Evolutionary conservation across 1,139 yeast species (phyloP).

Genomic region (Geotrichum fermentans): DNA sequence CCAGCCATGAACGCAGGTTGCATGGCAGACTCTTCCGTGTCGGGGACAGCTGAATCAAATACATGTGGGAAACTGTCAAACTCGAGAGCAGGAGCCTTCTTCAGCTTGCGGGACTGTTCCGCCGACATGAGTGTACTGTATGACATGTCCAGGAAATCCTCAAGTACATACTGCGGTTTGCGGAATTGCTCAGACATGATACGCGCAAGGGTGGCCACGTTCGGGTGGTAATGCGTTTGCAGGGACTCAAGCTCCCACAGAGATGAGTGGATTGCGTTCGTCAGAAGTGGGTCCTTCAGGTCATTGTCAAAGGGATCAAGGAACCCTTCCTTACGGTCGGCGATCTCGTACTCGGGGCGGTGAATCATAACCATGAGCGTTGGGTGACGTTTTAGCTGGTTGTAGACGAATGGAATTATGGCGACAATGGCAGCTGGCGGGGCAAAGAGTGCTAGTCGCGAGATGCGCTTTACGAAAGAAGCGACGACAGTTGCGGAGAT

Average conservation of each 20-base stretch:
- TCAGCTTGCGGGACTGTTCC: constrained; percentile 66
- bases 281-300: constrained; percentile 69
- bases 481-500: constrained; percentile 79
- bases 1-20: constrained; percentile 17
- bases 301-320: constrained; percentile 62
- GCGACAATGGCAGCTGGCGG: constrained; percentile 89
- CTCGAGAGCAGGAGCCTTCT: constrained; percentile 72
- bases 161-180: constrained; percentile 81
- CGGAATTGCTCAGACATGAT: constrained; percentile 86
- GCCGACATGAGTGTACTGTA: constrained; percentile 69
- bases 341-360: constrained; percentile 38
- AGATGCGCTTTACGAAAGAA: constrained; percentile 77
- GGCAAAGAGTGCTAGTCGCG: constrained; percentile 69
- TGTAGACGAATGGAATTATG: constrained; percentile 85
- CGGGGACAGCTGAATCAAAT: constrained; percentile 28
- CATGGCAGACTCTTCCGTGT: constrained; percentile 12
- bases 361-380: constrained; percentile 89
- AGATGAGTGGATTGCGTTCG: constrained; percentile 79
- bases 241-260: constrained; percentile 86
- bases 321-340: constrained; percentile 31
- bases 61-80: constrained; percentile 54
- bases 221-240: constrained; percentile 90
- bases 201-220: constrained; percentile 85
- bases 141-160: constrained; percentile 91
- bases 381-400: constrained; percentile 84